Evolutionary conservation across 345 rosid genomes (phyloP).

Genomic region (sweet orange (Citrus sinensis)): DNA sequence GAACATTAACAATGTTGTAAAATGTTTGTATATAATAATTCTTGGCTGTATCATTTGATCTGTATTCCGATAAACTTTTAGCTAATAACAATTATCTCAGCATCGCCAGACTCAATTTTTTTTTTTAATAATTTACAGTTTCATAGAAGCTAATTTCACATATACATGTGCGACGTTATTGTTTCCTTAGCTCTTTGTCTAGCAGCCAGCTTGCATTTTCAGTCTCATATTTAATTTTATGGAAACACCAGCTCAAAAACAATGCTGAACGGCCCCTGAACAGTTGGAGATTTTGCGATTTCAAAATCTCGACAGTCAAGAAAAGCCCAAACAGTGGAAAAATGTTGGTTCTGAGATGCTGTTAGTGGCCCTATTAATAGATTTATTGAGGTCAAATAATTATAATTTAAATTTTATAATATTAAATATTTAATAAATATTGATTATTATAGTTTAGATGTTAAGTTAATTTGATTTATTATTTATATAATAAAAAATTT

Average conservation of each 20-base stretch:
- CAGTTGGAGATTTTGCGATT: not conserved
- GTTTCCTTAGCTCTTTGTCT: not conserved
- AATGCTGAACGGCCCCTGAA: too few species aligned
- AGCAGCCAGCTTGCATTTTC: too few species aligned
- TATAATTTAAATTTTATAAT: too few species aligned
- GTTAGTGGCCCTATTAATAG: too few species aligned
- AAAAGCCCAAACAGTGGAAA: not conserved
- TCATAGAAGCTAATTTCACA: not conserved
- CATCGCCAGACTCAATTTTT: not conserved
- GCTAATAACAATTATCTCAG: not conserved
- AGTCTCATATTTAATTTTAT: too few species aligned
- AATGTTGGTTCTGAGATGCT: not conserved
- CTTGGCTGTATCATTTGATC: not conserved
- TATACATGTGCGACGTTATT: not conserved
- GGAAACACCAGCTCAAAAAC: too few species aligned
- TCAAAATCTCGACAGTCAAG: not conserved
- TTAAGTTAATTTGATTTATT: too few species aligned
- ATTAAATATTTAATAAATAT: too few species aligned
- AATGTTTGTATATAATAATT: constrained; percentile 8
- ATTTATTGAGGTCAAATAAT: accelerated
- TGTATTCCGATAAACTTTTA: not conserved
- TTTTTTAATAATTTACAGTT: not conserved
- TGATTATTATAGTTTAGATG: accelerated
- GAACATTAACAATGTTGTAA: not conserved
- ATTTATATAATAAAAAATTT: too few species aligned